Evolutionary conservation across 2,329 filamentous ascomycete genomes (phyloP).

Genomic region (Trichophyton mentagrophytes): DNA sequence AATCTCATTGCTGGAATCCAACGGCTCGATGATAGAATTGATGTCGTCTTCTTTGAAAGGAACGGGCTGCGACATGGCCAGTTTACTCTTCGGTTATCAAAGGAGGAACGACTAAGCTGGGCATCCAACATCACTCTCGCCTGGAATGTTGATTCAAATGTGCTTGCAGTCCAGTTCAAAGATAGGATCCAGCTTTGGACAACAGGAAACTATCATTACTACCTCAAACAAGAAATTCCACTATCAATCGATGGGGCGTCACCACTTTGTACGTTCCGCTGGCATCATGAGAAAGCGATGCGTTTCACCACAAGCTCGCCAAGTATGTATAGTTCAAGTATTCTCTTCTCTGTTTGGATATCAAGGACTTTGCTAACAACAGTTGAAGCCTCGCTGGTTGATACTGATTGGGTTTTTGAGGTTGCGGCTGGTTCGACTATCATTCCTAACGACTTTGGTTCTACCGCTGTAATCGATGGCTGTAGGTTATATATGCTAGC

Average conservation of each 20-base stretch:
- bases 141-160: conserved; percentile 89
- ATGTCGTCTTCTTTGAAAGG: conserved; percentile 89
- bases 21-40: conserved; percentile 52
- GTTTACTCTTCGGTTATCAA: conserved; percentile 61
- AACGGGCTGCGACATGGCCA: conserved; percentile 96
- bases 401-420: conserved; percentile 56
- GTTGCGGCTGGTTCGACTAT: conserved; percentile 55
- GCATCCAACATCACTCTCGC: conserved; percentile 51
- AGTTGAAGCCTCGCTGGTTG: conserved; percentile 38
- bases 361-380: background rate
- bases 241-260: conserved; percentile 22
- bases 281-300: conserved; percentile 79
- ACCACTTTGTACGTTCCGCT: conserved; percentile 34
- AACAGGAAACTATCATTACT: conserved; percentile 96
- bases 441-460: conserved; percentile 63
- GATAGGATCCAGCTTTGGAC: conserved; percentile 87
- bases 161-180: conserved; percentile 65
- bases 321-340: conserved; percentile 35
- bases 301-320: conserved; percentile 46
- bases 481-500: conserved; percentile 28
- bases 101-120: conserved; percentile 44
- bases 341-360: conserved; percentile 11
- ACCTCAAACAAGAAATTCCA: conserved; percentile 78
- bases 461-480: conserved; percentile 76
- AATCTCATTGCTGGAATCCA: conserved; percentile 85